Evolutionary conservation across 116 monocot genomes (phyloP).

Genomic region (Phalaenopsis hybrid): DNA sequence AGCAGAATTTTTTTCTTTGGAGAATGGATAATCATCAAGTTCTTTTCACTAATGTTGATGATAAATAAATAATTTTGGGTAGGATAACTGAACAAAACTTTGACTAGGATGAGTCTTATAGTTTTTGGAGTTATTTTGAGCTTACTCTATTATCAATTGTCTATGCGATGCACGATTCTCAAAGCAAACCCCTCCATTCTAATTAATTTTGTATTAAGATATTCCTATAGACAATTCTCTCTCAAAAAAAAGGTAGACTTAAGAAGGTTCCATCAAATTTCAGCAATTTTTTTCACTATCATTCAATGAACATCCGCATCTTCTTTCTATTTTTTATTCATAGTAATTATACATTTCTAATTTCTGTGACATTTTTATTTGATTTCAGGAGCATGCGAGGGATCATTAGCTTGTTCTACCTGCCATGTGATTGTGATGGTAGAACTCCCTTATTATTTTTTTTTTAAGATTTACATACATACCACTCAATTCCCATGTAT

Average conservation of each 20-base stretch:
- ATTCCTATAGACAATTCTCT: neutral
- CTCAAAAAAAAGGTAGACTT: neutral
- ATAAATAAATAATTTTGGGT: no score
- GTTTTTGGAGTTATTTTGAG: neutral
- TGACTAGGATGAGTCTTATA: neutral
- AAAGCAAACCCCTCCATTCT: no score
- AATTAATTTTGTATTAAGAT: no score
- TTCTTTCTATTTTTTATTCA: no score
- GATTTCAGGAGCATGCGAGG: constrained; percentile 71
- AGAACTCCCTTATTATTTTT: neutral
- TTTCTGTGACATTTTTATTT: neutral
- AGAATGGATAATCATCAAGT: neutral
- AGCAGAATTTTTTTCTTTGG: neutral
- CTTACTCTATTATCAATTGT: neutral
- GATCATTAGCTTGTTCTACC: constrained; percentile 57
- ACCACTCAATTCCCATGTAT: constrained; percentile 1
- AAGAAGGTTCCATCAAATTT: neutral
- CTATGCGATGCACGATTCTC: neutral
- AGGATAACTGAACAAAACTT: neutral
- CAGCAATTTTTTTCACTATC: neutral
- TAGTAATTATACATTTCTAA: neutral
- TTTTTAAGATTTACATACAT: no score
- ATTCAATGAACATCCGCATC: no score
- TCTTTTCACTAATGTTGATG: neutral
- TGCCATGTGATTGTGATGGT: constrained; percentile 73